phyloP scores from a whole-genome alignment of 2,329 filamentous ascomycete genomes.

The Dendryphion nanum region DNA sequence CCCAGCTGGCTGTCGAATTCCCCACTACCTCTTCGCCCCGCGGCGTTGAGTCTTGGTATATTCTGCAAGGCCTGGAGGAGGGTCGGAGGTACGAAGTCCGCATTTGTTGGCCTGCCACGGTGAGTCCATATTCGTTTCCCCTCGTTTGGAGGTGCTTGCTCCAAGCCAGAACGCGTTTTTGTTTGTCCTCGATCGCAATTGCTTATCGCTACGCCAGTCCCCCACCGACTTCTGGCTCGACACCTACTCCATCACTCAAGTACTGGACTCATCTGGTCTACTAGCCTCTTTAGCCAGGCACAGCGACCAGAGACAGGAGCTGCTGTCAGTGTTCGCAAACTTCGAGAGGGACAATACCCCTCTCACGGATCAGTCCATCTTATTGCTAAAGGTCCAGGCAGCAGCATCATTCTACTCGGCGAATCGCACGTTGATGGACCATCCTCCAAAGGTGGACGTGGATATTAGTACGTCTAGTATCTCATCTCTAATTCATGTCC shows the following conservation, averaged over 20 bases:
- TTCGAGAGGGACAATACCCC: slow-evolving; percentile 3
- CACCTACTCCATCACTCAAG: slow-evolving; percentile 59
- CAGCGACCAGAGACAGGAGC: slow-evolving; percentile 51
- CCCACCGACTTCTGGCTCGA: slow-evolving; percentile 76
- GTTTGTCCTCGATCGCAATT: slow-evolving; percentile 5
- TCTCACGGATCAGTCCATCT: slow-evolving; percentile 47
- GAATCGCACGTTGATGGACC: slow-evolving; percentile 70
- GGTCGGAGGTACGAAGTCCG: slow-evolving; percentile 85
- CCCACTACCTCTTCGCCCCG: slow-evolving; percentile 53
- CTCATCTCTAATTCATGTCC: slow-evolving; percentile 5
- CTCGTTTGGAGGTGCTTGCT: no score
- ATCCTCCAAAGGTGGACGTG: slow-evolving; percentile 70
- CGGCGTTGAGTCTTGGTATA: slow-evolving; percentile 73
- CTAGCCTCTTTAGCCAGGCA: slow-evolving; percentile 65
- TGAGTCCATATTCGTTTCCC: slow-evolving; percentile 51
- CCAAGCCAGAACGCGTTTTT: slow-evolving; percentile 8
- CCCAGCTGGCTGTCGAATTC: slow-evolving; percentile 66
- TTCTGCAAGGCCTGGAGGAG: slow-evolving; percentile 68
- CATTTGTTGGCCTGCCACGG: slow-evolving; percentile 89
- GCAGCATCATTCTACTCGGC: slow-evolving; percentile 83
- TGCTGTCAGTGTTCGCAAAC: slow-evolving; percentile 4
- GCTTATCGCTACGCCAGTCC: slow-evolving; percentile 59
- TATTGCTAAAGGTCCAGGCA: slow-evolving; percentile 73
- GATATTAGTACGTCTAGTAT: slow-evolving; percentile 60
- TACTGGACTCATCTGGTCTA: slow-evolving; percentile 63